Base-by-base conservation (phyloP, 495 filamentous ascomycete species). In the Mytilinidion resinicola region DNA sequence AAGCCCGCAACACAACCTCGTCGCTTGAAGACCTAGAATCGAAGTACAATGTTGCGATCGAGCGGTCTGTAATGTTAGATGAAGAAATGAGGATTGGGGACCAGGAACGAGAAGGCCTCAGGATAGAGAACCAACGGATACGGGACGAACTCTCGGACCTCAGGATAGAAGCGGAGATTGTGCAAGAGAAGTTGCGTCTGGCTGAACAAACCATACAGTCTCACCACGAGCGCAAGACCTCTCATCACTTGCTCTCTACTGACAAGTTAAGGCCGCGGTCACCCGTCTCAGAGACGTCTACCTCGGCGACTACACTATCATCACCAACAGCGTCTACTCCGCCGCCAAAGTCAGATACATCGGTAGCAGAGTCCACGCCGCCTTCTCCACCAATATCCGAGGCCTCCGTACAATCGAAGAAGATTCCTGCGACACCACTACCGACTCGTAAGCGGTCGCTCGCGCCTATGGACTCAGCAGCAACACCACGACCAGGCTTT, bases 21-120 rank as follows among this genome's bases (percentile, higher is more conserved):
- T 96, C 92, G 56, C 81, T 96, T 62, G 95, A 98, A 76, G 93
- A 97, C 69, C 74, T 98, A 69, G 93, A 97, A 72, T 92, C 88
- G 53, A 98, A 97, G 70, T 96, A 91, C 72, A 96, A 96, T 70
- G 80, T 92, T 15, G 84, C 91, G 3, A 95, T 97, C 61, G 93
- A 98, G 73, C 78, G 93, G 54, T 82, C 78, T 14, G 93, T 98
- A 35, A 84, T 98, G 81, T 78, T 96, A 71, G 93, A 98, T 69
- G 91, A 96, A 70, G 93, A 98, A 70, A 85, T 97, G 64, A 89
- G 86, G 69, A 76, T 79, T 35, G 90, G 90, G 9, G 93, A 98
- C 68, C 85, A 91, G 68, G 93, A 98, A 72, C 80, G 93, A 61
- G 92, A 98, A 70, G 65, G 71, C 17, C 75, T 98, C 39, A 82